Evolutionary conservation across 2,329 filamentous ascomycete species (phyloP), one percentile per base, ranked within the genome.

Genomic region (Aspergillus tubingensis): DNA sequence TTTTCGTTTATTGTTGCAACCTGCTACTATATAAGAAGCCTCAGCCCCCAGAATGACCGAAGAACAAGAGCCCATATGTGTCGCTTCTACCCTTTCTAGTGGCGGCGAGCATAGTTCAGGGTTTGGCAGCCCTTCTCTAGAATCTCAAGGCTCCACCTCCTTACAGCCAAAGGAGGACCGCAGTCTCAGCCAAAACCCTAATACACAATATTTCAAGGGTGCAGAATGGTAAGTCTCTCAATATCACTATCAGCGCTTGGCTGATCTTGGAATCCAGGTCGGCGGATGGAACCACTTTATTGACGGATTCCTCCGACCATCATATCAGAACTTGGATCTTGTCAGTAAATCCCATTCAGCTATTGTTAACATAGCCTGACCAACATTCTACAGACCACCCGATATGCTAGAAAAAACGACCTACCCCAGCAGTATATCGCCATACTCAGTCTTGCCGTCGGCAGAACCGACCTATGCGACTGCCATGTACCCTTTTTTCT

Each of bases 251-350:
- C 32, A 41, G 17, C 13, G 48, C 30, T 25, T 47, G n/a, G 30
- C 38, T 66, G 21, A 60, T 36, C 47, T 57, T 36, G 13, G 10
- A 8, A 13, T 13, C 49, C 57, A 80, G 81, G 80, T 77, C 81
- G 7, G 75, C 83, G 15, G 86, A 88, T 69, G 86, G 86, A 6
- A 86, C 83, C 1, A 82, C 80, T 21, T 69, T 88, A 23, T 69
- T 88, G 60, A 83, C 85, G 2, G 80, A 81, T 43, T 83, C 79
- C 59, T 80, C 78, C 19, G 80, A 84, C 63, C 76, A 83, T 54
- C 70, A 75, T 59, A 76, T 85, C n/a, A 78, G 82, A 65, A 82
- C 81, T 0, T 86, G 83, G 67, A 77, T 86, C 6, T 68, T 87
- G 75, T 85, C 74, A 70, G 76, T 70, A 32, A 4, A 8, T 48